Conservation (phyloP, 2,329 filamentous ascomycete genomes). For the Fusarium pseudoanthophilum region DNA sequence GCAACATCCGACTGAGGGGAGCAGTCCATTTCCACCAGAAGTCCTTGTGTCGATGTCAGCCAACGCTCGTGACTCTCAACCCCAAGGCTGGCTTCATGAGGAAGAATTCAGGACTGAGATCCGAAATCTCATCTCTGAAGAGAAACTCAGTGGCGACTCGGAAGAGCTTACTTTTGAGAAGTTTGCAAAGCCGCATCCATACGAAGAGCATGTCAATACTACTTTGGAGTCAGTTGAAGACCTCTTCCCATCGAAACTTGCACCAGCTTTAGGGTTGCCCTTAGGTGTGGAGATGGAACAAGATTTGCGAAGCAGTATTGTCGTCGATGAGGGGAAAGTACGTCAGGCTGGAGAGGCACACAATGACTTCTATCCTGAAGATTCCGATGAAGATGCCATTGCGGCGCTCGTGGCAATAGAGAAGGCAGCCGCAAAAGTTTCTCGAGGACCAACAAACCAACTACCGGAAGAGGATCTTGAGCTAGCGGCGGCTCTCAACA, state of each 20-base stretch:
- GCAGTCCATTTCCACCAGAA: conserved; percentile 82
- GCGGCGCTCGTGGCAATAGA: conserved; percentile 40
- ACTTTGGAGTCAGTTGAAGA: conserved; percentile 87
- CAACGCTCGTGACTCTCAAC: conserved; percentile 75
- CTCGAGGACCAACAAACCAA: background rate
- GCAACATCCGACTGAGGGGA: conserved; percentile 70
- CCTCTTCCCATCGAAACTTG: conserved; percentile 77
- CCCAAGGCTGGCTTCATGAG: conserved; percentile 93
- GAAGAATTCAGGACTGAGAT: conserved; percentile 80
- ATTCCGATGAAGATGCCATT: conserved; percentile 63
- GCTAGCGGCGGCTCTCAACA: background rate
- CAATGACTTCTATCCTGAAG: conserved; percentile 60
- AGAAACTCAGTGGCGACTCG: conserved; percentile 60
- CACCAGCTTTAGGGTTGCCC: conserved; percentile 57
- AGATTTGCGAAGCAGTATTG: conserved; percentile 58
- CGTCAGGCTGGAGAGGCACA: conserved; percentile 58
- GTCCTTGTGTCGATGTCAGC: conserved; percentile 90
- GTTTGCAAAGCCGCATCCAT: conserved; percentile 67
- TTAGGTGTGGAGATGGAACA: conserved; percentile 37
- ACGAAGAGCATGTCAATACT: conserved; percentile 75
- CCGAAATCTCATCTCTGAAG: conserved; percentile 69
- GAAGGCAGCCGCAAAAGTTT: conserved; percentile 8
- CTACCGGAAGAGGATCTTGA: background rate
- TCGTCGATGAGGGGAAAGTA: conserved; percentile 73
- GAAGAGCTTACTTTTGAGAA: conserved; percentile 68